Base-by-base conservation (phyloP, 192 early-diverging fungal genomes). In the Rhizoclosmatium sp. region DNA sequence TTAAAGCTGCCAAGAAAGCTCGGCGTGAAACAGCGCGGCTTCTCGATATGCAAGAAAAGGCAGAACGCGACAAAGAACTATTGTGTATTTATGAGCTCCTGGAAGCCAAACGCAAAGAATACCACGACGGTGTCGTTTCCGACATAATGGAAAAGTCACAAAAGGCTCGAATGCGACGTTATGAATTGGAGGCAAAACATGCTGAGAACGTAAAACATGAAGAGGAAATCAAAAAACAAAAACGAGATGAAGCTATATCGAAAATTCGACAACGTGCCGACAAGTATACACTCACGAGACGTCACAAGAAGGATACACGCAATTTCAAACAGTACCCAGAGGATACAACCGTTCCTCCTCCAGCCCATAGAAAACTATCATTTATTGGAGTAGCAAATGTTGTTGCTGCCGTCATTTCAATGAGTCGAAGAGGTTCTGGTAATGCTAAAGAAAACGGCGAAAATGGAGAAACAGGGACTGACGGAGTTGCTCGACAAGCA, bases 21-120 rank as follows among this genome's bases (percentile, higher is more conserved):
- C 21, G 41, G 62, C 5, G 62, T 5, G 62, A 65, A 65, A 41
- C 62, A 65, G 62, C 62, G 7, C 62, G 62, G 10, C 41, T 65
- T 5, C 62, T 47, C 10, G 67, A 69, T 47, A 46, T 69, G 19
- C 47, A 69, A 42, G 67, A 69, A 14, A 39, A 47, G 21, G 9
- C 4, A 47, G 19, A 45, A 47, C 67, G 67, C 4, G 67, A 69
- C 5, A 69, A 69, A 59, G 46, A 75, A 16, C 60, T 75, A 9
- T 7, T 64, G 56, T 46, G 12, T 12, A 64, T 75, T 21, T 64
- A 75, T 64, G 59, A 64, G 21, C 73, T 75, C 19, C 39, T 75
- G 46, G 73, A 75, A 64, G n/a, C 14, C 7, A 75, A 75, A 45
- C n/a, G 73, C 9, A 31, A 41, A 7, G 73, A 75, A 46, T 75